A percentile compares a stretch with the other conserved stretches of the same genome.
phyloP scores from a whole-genome alignment of 345 rosid species.

The Conringia planisiliqua region DNA sequence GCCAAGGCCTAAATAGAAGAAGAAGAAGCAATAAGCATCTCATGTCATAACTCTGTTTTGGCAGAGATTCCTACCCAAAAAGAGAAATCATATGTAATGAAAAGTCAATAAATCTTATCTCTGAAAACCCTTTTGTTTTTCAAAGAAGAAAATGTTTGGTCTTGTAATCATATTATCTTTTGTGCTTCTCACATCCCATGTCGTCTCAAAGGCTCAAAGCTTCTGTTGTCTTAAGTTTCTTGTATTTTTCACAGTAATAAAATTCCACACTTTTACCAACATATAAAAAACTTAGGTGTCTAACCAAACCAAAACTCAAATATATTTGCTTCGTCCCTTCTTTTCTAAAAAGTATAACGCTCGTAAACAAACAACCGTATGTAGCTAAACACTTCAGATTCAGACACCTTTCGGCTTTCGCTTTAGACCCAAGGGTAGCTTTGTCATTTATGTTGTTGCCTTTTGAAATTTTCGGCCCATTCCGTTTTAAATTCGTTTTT shows the following conservation, averaged over 20 bases:
- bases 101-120: background rate
- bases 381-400: background rate
- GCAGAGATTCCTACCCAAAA: background rate
- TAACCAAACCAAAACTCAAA: background rate
- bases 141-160: background rate
- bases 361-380: constrained; percentile 1
- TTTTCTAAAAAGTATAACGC: background rate
- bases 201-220: background rate
- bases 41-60: constrained; percentile 7
- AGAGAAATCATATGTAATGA: background rate
- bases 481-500: constrained; percentile 26
- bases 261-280: background rate
- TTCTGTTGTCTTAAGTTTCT: background rate
- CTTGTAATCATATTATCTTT: background rate
- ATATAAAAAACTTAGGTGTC: background rate
- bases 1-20: constrained; percentile 24
- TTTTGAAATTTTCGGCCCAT: constrained; percentile 21
- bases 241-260: background rate
- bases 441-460: constrained; percentile 7
- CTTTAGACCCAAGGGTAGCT: background rate
- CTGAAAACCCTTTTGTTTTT: background rate
- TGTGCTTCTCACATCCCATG: background rate
- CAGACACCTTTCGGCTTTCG: background rate
- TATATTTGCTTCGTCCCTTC: background rate
- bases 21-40: background rate